Percentiles rank a stretch among this genome's conserved stretches.
Evolutionary conservation across 2,329 filamentous ascomycete genomes (phyloP).

Genomic region (Fusarium dlaminii): DNA sequence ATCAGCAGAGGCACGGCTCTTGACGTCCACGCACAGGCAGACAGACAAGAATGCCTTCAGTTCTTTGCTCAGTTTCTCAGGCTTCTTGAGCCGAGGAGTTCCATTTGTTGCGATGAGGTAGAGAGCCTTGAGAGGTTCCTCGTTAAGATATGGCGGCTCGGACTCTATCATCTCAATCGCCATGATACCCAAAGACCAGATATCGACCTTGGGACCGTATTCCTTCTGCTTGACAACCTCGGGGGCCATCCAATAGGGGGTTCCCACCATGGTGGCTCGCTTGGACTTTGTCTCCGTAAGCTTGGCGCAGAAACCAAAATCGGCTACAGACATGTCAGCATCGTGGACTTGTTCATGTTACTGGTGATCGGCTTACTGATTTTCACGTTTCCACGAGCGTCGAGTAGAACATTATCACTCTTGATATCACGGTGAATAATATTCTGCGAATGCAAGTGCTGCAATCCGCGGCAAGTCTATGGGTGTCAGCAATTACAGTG

Average conservation of each 20-base stretch:
- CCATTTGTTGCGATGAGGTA: constrained; percentile 99
- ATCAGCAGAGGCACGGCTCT: constrained; percentile 88
- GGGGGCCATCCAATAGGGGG: constrained; percentile 99
- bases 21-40: constrained; percentile 96
- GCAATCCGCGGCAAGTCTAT: constrained; percentile 93
- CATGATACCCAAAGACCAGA: constrained; percentile 99
- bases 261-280: constrained; percentile 98
- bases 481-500: constrained; percentile 24
- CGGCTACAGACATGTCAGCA: constrained; percentile 66
- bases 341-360: background rate
- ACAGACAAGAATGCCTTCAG: constrained; percentile 97
- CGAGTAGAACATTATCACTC: constrained; percentile 96
- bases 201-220: constrained; percentile 97
- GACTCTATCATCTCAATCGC: constrained; percentile 99
- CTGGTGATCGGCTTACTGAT: constrained; percentile 74
- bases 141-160: constrained; percentile 96
- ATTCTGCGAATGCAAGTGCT: constrained; percentile 93
- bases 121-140: constrained; percentile 95
- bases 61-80: constrained; percentile 97
- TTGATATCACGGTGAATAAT: constrained; percentile 99
- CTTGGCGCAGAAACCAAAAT: constrained; percentile 99
- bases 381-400: constrained; percentile 95
- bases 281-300: constrained; percentile 96
- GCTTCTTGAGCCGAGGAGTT: constrained; percentile 96
- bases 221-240: constrained; percentile 99